phyloP scores from a whole-genome alignment of 73 alveolate species.

The Paramecium primaurelia region DNA sequence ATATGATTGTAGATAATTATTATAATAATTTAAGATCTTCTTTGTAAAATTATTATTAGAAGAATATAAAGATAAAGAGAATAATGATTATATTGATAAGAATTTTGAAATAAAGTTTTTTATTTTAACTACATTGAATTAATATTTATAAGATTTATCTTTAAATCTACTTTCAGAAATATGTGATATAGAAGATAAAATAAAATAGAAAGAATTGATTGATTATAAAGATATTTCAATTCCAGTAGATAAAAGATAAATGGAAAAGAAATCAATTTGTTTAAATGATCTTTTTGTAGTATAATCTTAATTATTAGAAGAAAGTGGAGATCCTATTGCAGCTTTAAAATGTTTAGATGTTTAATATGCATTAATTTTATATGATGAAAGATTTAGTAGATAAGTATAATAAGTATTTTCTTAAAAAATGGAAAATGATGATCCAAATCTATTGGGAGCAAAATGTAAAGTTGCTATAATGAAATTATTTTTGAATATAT shows the following conservation, averaged over 20 bases:
- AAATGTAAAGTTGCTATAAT: slow-evolving; percentile 5
- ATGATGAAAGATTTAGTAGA: not conserved
- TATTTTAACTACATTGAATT: not conserved
- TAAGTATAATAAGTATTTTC: not conserved
- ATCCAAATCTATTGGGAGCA: not conserved
- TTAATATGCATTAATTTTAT: not conserved
- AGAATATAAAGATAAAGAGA: slow-evolving; percentile 16
- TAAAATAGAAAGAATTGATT: not conserved
- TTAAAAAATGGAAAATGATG: not conserved
- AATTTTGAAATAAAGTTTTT: not conserved
- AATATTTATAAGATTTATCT: not conserved
- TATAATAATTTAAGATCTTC: not conserved
- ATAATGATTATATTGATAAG: not conserved
- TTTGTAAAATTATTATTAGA: not conserved
- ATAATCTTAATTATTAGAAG: slow-evolving; percentile 9
- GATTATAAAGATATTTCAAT: not conserved
- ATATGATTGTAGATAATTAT: not conserved
- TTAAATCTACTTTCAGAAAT: not conserved
- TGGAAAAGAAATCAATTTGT: not conserved
- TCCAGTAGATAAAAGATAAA: not conserved
- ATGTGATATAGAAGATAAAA: not conserved
- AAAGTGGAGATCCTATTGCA: slow-evolving; percentile 38
- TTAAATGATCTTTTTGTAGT: slow-evolving; percentile 18
- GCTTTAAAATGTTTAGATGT: slow-evolving; percentile 47
- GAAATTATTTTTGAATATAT: not conserved